Percentiles rank a stretch among this genome's conserved stretches.
These are phyloP conservation scores for Septoria petroselini DNA, from an alignment of 2,329 filamentous ascomycete genomes.

Conservation along the genomic window DNA sequence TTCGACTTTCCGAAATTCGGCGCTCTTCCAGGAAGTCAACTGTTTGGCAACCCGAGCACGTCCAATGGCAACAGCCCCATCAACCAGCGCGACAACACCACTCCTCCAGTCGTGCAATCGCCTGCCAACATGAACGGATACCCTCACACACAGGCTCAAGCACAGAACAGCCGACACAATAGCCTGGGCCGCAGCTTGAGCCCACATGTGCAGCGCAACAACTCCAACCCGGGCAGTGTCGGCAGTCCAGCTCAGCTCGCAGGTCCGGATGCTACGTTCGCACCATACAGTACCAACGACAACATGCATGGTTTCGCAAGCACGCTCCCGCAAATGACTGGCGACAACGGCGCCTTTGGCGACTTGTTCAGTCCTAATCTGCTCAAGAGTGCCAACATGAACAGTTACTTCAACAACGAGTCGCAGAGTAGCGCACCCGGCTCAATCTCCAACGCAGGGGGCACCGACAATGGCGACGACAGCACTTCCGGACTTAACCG, in stretches of 20 bases:
- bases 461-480: constrained; percentile 41
- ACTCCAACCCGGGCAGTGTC: constrained; percentile 31
- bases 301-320: constrained; percentile 38
- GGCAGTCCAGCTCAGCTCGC: constrained; percentile 21
- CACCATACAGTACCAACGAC: constrained; percentile 35
- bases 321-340: constrained; percentile 38
- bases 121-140: constrained; percentile 18
- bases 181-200: constrained; percentile 38
- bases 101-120: constrained; percentile 29
- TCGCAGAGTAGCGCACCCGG: constrained; percentile 2
- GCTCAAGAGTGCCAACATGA: constrained; percentile 45
- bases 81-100: constrained; percentile 30
- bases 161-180: constrained; percentile 26
- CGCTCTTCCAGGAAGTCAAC: constrained; percentile 58
- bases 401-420: constrained; percentile 32
- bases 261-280: constrained; percentile 25
- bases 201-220: constrained; percentile 29
- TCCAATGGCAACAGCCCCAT: constrained; percentile 40
- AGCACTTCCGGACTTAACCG: constrained; percentile 46
- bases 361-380: constrained; percentile 61
- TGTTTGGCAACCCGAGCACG: constrained; percentile 41
- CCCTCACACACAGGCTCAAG: constrained; percentile 13
- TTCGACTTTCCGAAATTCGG: constrained; percentile 98
- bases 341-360: constrained; percentile 42
- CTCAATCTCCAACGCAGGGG: constrained; percentile 12